A percentile compares a stretch with the other conserved stretches of the same genome.
Evolutionary conservation across 352 stramenopile species (phyloP).

Genomic region (Hyaloperonospora brassicae): DNA sequence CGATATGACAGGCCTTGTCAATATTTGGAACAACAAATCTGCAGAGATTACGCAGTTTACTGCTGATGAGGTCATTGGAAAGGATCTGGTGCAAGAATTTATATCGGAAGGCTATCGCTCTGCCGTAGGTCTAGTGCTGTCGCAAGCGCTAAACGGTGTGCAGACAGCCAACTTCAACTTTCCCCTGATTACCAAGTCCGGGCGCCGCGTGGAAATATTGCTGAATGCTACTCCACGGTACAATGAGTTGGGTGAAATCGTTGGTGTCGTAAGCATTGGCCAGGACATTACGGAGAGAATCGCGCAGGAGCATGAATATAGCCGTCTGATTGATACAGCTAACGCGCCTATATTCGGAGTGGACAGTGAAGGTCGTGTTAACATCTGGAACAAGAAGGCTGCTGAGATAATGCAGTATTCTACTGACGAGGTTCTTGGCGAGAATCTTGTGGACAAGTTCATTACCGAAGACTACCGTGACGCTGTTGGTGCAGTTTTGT

Average conservation of each 20-base stretch:
- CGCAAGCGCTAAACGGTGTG: slow-evolving; percentile 32
- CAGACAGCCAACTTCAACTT: slow-evolving; percentile 43
- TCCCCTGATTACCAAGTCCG: slow-evolving; percentile 38
- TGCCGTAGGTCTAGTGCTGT: slow-evolving; percentile 29
- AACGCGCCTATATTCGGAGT: slow-evolving; percentile 87
- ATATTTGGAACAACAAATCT: slow-evolving; percentile 65
- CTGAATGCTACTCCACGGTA: too few relatives aligned
- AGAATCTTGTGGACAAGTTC: slow-evolving; percentile 56
- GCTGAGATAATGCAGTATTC: slow-evolving; percentile 67
- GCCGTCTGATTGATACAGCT: slow-evolving; percentile 57
- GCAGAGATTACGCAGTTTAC: slow-evolving; percentile 19
- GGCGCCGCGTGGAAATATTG: slow-evolving; percentile 14
- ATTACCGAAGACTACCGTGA: slow-evolving; percentile 50
- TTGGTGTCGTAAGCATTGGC: too few relatives aligned
- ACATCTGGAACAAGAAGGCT: slow-evolving; percentile 24
- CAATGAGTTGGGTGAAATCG: too few relatives aligned
- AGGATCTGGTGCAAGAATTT: too few relatives aligned
- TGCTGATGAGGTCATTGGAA: slow-evolving; percentile 27
- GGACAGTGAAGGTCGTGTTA: slow-evolving; percentile 39
- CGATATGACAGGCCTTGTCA: slow-evolving; percentile 52
- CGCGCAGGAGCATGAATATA: slow-evolving; percentile 24
- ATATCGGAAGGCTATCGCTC: slow-evolving; percentile 22
- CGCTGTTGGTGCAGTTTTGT: slow-evolving; percentile 34
- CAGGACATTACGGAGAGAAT: too few relatives aligned
- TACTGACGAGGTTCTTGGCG: slow-evolving; percentile 48